phyloP scores from a whole-genome alignment of 257 asterid genomes.

The Euphrasia confusa region DNA sequence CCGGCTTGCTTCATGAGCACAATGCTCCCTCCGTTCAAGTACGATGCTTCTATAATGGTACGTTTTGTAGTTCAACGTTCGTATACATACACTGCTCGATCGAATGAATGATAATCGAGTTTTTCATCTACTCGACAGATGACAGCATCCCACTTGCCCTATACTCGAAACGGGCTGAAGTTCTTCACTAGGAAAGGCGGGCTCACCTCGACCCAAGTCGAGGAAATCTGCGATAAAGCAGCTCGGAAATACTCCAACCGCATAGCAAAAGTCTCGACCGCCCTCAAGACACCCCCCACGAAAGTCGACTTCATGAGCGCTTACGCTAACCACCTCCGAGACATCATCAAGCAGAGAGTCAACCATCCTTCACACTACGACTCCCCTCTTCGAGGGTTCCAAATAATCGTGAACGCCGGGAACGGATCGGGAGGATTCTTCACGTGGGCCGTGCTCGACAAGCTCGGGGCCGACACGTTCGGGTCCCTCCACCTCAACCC shows the following conservation, averaged over 20 bases:
- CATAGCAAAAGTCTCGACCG: constrained; percentile 52
- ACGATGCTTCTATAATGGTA: constrained; percentile 89
- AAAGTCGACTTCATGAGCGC: constrained; percentile 73
- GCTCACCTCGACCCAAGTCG: constrained; percentile 70
- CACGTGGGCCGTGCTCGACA: constrained; percentile 86
- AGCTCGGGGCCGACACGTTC: constrained; percentile 92
- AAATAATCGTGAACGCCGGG: constrained; percentile 93
- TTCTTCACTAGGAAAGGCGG: constrained; percentile 86
- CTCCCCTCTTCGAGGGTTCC: constrained; percentile 71
- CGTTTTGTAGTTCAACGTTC: not conserved
- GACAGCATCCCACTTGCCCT: constrained; percentile 97
- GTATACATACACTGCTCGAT: not conserved
- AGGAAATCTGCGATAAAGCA: constrained; percentile 72
- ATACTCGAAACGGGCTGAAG: constrained; percentile 82
- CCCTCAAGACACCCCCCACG: constrained; percentile 33
- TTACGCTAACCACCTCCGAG: constrained; percentile 63
- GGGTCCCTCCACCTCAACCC: constrained; percentile 89
- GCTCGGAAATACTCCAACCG: constrained; percentile 74
- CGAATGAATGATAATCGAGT: not conserved
- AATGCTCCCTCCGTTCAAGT: constrained; percentile 54
- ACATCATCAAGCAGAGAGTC: constrained; percentile 63
- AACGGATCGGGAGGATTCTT: constrained; percentile 97
- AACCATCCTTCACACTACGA: constrained; percentile 75
- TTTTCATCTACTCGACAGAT: constrained; percentile 41
- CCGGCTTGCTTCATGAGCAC: constrained; percentile 98